Percentiles rank a stretch among this genome's conserved stretches.
phyloP scores from a whole-genome alignment of 257 asterid genomes.

The Solanum chmielewskii region DNA sequence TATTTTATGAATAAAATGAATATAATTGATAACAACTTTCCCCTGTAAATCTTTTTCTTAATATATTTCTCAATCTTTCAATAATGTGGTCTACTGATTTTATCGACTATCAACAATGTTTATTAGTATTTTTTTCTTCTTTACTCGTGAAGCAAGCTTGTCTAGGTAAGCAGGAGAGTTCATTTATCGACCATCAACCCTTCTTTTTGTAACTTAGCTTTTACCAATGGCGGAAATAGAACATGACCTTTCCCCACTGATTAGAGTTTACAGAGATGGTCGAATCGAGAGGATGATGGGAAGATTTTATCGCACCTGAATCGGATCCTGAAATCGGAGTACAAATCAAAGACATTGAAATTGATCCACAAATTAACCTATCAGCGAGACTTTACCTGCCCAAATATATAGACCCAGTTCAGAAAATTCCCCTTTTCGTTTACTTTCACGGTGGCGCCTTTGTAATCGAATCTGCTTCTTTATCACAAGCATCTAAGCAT shows the following conservation, averaged over 20 bases:
- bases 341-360: constrained; percentile 30
- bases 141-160: neutral
- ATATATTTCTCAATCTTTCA: neutral
- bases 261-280: constrained; percentile 26
- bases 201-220: neutral
- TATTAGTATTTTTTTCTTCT: neutral
- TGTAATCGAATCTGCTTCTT: constrained; percentile 27
- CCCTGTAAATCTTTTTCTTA: neutral
- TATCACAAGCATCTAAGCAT: constrained; percentile 23
- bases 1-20: neutral
- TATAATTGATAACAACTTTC: neutral
- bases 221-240: constrained; percentile 16
- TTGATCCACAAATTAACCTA: constrained; percentile 9
- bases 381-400: constrained; percentile 45
- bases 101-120: neutral
- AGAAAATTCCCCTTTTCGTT: constrained; percentile 34
- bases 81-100: neutral
- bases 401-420: neutral
- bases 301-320: constrained; percentile 6
- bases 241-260: constrained; percentile 22
- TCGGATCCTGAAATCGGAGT: constrained; percentile 34
- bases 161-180: neutral
- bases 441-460: constrained; percentile 65
- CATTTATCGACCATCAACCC: neutral
- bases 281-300: constrained; percentile 22